Base-by-base conservation (phyloP, 495 filamentous ascomycete genomes). In the Aspergillus asperescens region DNA sequence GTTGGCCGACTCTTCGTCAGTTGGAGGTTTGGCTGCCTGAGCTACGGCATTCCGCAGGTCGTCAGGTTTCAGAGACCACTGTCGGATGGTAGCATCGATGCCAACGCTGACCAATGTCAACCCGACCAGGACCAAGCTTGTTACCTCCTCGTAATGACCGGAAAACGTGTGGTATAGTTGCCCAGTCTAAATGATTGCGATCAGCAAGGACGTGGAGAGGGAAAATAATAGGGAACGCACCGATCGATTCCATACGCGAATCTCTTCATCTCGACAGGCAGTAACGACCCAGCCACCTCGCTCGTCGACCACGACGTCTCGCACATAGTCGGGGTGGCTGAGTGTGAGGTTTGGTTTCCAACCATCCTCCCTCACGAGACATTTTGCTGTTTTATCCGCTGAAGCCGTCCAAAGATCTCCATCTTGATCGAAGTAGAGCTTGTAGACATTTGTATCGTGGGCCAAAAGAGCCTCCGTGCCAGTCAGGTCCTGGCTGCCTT, bases 111-210 rank as follows among this genome's bases (percentile, higher is more conserved):
- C 83, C 23, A 93, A 71, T 35, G 71, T 79, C 24, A 65, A 72
- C 13, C 75, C 78, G 8, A 90, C 59, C 31, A 94, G 60, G 1
- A 84, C 73, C 31, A 96, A 66, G 31, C 85, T 88, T 4, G 87
- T 95, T 23, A 98, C 86, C 62, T 96, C 93, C 57, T 97, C 89
- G 64, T 81, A 96, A 66, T 98, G 93, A 1, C 93, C 93, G 15
- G 81, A 77, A 48, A 92, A 89, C 2, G 80, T 78, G 61, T 88
- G 86, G 57, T 86, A 76, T 39, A 96, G 75, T 55, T 86, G 78
- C 13, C 90, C 93, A 42, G 79, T 88, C 59, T 77, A 51, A 5
- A 61, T 29, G 61, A 54, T 5, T 72, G 35, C 32, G n/a, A 34
- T 66, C 62, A 55, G 29, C 28, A 53, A 29, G 16, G 13, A 29